These are phyloP conservation scores for Starmerella lactis-condensi DNA, from an alignment of 805 yeast species.

Conservation along the genomic window DNA sequence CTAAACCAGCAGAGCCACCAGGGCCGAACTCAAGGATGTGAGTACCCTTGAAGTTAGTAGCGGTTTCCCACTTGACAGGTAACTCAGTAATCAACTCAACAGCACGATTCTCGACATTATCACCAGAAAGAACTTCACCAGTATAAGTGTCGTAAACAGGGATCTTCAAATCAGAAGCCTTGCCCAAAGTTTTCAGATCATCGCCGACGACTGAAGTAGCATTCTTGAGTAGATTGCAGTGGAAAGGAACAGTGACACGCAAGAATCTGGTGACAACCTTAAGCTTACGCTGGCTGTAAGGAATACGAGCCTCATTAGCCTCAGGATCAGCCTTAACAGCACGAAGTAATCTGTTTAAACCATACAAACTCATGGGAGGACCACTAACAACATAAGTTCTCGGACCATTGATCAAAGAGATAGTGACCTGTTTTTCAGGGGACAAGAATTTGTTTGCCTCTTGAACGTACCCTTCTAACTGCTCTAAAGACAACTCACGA, in stretches of 20 bases:
- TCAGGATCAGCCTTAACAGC: slow-evolving; percentile 90
- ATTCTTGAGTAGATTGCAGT: slow-evolving; percentile 61
- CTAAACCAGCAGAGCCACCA: slow-evolving; percentile 94
- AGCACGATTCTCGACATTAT: slow-evolving; percentile 42
- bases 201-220: slow-evolving; percentile 49
- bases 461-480: slow-evolving; percentile 61
- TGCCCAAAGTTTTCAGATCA: slow-evolving; percentile 43
- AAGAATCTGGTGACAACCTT: slow-evolving; percentile 83
- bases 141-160: slow-evolving; percentile 84
- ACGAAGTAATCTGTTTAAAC: slow-evolving; percentile 80
- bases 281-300: slow-evolving; percentile 81
- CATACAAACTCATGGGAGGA: slow-evolving; percentile 94
- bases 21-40: slow-evolving; percentile 97
- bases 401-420: slow-evolving; percentile 88
- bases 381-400: slow-evolving; percentile 90
- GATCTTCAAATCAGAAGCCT: slow-evolving; percentile 45
- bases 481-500: slow-evolving; percentile 64
- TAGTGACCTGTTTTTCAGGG: slow-evolving; percentile 68
- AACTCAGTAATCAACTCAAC: slow-evolving; percentile 68
- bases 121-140: slow-evolving; percentile 55
- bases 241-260: slow-evolving; percentile 94
- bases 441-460: slow-evolving; percentile 90
- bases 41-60: slow-evolving; percentile 55
- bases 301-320: slow-evolving; percentile 85
- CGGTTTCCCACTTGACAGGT: slow-evolving; percentile 87